Evolutionary conservation across 768 basidiomycete genomes (phyloP).

Genomic region (Dentipellis fragilis): DNA sequence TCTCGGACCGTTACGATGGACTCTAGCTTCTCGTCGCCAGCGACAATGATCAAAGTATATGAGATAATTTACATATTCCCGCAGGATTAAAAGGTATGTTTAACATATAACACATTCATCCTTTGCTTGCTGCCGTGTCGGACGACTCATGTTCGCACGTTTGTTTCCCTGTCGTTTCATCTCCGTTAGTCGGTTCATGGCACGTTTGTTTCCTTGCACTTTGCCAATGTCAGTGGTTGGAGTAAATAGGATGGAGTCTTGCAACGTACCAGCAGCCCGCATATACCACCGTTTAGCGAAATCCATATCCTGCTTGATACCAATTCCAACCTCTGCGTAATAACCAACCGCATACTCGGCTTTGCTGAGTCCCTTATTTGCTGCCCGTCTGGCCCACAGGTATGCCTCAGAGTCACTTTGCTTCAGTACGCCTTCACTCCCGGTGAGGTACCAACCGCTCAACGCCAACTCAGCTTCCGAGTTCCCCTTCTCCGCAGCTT

Average conservation of each 20-base stretch:
- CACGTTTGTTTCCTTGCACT: constrained; percentile 98
- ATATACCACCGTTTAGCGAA: constrained; percentile 98
- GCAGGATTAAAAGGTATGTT: too few species aligned
- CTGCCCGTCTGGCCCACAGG: constrained; percentile 91
- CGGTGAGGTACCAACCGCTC: constrained; percentile 97
- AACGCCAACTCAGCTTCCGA: constrained; percentile 91
- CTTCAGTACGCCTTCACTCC: constrained; percentile 89
- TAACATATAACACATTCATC: constrained; percentile 94
- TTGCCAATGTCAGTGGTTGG: not conserved
- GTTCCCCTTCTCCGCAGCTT: constrained; percentile 94
- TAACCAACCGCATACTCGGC: constrained; percentile 99
- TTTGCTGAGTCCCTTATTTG: constrained; percentile 92
- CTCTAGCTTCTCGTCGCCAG: too few species aligned
- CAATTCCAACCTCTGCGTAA: constrained; percentile 96
- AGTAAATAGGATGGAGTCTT: not conserved
- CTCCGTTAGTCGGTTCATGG: constrained; percentile 92
- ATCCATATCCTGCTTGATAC: constrained; percentile 91
- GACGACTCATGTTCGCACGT: constrained; percentile 66
- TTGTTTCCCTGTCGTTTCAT: constrained; percentile 86
- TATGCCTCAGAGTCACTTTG: constrained; percentile 99
- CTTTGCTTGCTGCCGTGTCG: constrained; percentile 88
- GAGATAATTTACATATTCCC: too few species aligned
- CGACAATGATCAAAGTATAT: too few species aligned
- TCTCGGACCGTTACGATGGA: too few species aligned
- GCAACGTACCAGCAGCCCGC: constrained; percentile 80